Evolutionary conservation across 2,329 filamentous ascomycete species (phyloP).

Genomic region (Epichloe festucae): DNA sequence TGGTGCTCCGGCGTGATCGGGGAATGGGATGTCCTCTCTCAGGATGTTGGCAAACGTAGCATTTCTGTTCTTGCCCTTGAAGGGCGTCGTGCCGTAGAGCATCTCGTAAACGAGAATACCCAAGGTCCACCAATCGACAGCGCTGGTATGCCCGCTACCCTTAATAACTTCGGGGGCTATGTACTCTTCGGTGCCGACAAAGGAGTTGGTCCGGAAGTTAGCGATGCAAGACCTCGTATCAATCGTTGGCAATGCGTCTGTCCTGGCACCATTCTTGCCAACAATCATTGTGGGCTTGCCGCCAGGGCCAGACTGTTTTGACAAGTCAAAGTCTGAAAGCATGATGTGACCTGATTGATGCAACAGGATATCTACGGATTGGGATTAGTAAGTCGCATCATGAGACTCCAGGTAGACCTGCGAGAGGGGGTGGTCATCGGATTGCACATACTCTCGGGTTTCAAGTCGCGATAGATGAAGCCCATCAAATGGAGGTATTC

Average conservation of each 20-base stretch:
- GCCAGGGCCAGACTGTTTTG: slow-evolving; percentile 91
- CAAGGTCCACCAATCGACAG: slow-evolving; percentile 98
- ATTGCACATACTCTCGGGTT: slow-evolving; percentile 76
- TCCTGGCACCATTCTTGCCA: slow-evolving; percentile 75
- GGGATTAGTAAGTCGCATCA: background rate
- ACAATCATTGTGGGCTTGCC: slow-evolving; percentile 98
- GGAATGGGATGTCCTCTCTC: slow-evolving; percentile 89
- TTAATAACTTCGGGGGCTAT: slow-evolving; percentile 97
- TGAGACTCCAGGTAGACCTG: background rate
- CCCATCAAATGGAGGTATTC: slow-evolving; percentile 98
- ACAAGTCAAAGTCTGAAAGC: slow-evolving; percentile 97
- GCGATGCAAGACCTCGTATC: slow-evolving; percentile 97
- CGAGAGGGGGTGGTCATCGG: background rate
- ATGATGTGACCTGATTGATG: slow-evolving; percentile 99
- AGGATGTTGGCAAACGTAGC: slow-evolving; percentile 97
- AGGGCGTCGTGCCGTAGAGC: slow-evolving; percentile 95
- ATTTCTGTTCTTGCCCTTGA: slow-evolving; percentile 98
- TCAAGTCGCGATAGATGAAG: slow-evolving; percentile 96
- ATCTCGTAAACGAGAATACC: slow-evolving; percentile 98
- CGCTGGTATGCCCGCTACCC: slow-evolving; percentile 93
- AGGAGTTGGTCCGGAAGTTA: slow-evolving; percentile 96
- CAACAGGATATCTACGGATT: slow-evolving; percentile 67
- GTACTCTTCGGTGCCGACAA: slow-evolving; percentile 97
- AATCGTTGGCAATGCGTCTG: slow-evolving; percentile 83
- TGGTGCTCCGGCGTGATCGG: slow-evolving; percentile 71